A percentile compares a stretch with the other conserved stretches of the same genome.
phyloP scores from a whole-genome alignment of 768 basidiomycete species.

The Dacryopinax primogenitus region DNA sequence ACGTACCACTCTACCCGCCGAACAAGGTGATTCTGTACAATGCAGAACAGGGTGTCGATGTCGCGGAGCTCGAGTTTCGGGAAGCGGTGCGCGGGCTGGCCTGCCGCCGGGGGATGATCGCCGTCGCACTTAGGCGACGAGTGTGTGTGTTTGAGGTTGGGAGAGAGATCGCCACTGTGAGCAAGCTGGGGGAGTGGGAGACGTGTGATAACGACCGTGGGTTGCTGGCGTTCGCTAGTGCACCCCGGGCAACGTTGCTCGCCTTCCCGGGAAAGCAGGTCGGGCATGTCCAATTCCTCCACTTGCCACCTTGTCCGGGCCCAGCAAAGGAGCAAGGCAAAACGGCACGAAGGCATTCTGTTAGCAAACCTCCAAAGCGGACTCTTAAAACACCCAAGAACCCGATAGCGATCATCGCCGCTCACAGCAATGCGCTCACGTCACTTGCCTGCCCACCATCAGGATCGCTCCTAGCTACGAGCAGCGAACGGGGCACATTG shows the following conservation, averaged over 20 bases:
- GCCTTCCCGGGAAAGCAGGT: constrained; percentile 73
- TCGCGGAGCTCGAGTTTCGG: constrained; percentile 80
- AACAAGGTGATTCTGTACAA: constrained; percentile 91
- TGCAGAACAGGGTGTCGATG: constrained; percentile 58
- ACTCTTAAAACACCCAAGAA: constrained; percentile 44
- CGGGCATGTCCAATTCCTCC: constrained; percentile 79
- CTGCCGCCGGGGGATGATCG: constrained; percentile 72
- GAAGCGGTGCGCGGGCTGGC: constrained; percentile 69
- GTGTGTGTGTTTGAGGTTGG: constrained; percentile 67
- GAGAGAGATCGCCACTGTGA: constrained; percentile 33
- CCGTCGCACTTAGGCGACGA: constrained; percentile 63
- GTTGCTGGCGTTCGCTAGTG: constrained; percentile 67
- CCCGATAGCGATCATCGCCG: constrained; percentile 67
- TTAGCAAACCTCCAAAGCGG: neutral
- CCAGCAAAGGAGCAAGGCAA: constrained; percentile 28
- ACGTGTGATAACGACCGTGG: constrained; percentile 79
- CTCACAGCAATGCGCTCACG: constrained; percentile 67
- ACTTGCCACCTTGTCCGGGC: constrained; percentile 64
- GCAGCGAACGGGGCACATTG: constrained; percentile 70
- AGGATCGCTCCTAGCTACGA: constrained; percentile 69
- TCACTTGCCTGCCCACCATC: constrained; percentile 67
- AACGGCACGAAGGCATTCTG: neutral
- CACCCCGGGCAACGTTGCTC: constrained; percentile 63
- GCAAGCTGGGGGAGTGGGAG: constrained; percentile 65
- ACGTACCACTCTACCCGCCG: constrained; percentile 76